Conservation (phyloP, 306 rosid species). For the Malus fusca region DNA sequence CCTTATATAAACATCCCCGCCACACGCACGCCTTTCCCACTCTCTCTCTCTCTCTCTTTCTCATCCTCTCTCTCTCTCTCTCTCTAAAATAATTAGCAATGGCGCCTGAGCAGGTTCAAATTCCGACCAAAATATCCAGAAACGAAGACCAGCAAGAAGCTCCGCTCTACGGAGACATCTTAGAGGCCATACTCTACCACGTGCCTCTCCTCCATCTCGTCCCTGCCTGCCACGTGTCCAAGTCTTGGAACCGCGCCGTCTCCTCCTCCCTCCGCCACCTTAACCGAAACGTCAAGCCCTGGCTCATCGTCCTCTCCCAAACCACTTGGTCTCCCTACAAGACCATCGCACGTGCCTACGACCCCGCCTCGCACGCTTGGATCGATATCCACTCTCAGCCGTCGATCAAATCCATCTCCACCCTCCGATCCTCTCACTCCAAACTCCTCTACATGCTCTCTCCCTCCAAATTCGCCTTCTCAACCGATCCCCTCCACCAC, state of each 20-base stretch:
- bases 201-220: conserved; percentile 57
- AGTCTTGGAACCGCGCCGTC: conserved; percentile 49
- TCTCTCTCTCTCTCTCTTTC: background rate
- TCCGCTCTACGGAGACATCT: conserved; percentile 51
- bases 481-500: conserved; percentile 51
- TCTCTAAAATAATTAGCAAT: background rate
- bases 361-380: conserved; percentile 69
- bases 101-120: background rate
- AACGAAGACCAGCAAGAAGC: conserved; percentile 25
- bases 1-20: background rate
- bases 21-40: background rate
- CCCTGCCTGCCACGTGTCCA: conserved; percentile 43
- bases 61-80: background rate
- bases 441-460: conserved; percentile 53
- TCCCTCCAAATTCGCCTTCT: conserved; percentile 40
- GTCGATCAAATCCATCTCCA: conserved; percentile 19
- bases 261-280: conserved; percentile 46
- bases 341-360: conserved; percentile 47
- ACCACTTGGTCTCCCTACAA: conserved; percentile 27
- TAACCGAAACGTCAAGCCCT: conserved; percentile 41
- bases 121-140: background rate
- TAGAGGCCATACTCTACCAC: conserved; percentile 48
- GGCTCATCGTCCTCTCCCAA: conserved; percentile 58
- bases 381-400: conserved; percentile 21
- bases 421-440: conserved; percentile 61